These are phyloP conservation scores for Fusarium redolens DNA, from an alignment of 2,329 filamentous ascomycete species.

Conservation along the genomic window DNA sequence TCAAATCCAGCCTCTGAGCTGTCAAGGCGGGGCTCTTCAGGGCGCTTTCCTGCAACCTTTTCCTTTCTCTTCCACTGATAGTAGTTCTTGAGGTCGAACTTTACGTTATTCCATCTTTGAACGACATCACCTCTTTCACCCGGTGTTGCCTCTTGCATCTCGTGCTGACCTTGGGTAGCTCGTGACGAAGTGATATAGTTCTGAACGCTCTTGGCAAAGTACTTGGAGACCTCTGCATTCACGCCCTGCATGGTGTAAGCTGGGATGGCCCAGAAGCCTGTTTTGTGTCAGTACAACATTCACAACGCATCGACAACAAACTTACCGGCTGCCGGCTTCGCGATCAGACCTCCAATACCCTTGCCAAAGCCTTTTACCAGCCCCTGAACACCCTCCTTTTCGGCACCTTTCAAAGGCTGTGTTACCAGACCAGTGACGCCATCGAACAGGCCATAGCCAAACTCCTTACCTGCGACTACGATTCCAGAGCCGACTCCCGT, in stretches of 20 bases:
- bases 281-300: background rate
- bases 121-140: slow-evolving; percentile 75
- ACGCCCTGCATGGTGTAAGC: slow-evolving; percentile 87
- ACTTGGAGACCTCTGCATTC: slow-evolving; percentile 79
- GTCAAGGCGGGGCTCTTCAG: slow-evolving; percentile 33
- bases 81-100: slow-evolving; percentile 70
- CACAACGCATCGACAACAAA: background rate
- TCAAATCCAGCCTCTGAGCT: slow-evolving; percentile 36
- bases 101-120: slow-evolving; percentile 70
- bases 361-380: slow-evolving; percentile 84
- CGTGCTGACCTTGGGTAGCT: slow-evolving; percentile 78
- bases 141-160: slow-evolving; percentile 63
- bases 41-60: slow-evolving; percentile 51
- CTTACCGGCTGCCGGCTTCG: slow-evolving; percentile 84
- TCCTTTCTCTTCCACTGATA: slow-evolving; percentile 64
- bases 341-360: slow-evolving; percentile 81
- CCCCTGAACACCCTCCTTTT: slow-evolving; percentile 64
- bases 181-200: slow-evolving; percentile 85
- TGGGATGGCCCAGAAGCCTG: slow-evolving; percentile 74
- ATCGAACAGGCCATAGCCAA: slow-evolving; percentile 82
- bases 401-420: slow-evolving; percentile 74
- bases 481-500: slow-evolving; percentile 81
- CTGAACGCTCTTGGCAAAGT: slow-evolving; percentile 76
- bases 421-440: slow-evolving; percentile 84
- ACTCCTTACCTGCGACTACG: slow-evolving; percentile 80